Conservation (phyloP, 1,284 basidiomycete genomes). For the Moniliophthora roreri region DNA sequence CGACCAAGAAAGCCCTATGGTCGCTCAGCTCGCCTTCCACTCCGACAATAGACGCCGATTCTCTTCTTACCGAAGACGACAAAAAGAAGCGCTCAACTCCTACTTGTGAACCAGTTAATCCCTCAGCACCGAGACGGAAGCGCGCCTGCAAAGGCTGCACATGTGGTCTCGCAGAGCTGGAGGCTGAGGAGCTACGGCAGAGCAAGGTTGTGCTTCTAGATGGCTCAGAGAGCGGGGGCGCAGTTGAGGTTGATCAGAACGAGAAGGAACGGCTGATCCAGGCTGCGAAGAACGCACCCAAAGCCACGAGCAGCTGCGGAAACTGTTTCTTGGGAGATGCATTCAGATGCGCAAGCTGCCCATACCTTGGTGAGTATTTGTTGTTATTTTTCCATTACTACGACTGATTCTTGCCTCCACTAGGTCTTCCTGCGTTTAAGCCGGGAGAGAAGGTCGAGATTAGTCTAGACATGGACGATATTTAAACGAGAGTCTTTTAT, state of each 20-base stretch:
- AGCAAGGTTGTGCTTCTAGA: constrained; percentile 71
- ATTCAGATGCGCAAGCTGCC: constrained; percentile 94
- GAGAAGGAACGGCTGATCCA: constrained; percentile 64
- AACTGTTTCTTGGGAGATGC: constrained; percentile 98
- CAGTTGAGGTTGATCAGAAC: constrained; percentile 61
- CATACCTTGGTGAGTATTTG: constrained; percentile 81
- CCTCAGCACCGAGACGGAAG: constrained; percentile 63
- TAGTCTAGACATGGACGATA: constrained; percentile 84
- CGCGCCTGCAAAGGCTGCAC: constrained; percentile 94
- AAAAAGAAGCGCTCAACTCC: constrained; percentile 60
- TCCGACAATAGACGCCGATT: constrained; percentile 65
- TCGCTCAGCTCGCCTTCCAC: constrained; percentile 41
- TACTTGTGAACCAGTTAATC: constrained; percentile 62
- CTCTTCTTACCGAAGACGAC: constrained; percentile 73
- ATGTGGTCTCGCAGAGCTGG: constrained; percentile 91
- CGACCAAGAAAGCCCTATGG: constrained; percentile 81
- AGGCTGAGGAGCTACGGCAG: constrained; percentile 70
- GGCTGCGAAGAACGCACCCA: constrained; percentile 69
- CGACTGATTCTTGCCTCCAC: constrained; percentile 11
- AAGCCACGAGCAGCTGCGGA: constrained; percentile 95
- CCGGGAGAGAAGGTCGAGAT: constrained; percentile 97
- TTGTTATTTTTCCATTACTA: constrained; percentile 8
- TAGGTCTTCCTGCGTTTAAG: constrained; percentile 95
- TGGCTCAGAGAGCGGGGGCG: constrained; percentile 51
- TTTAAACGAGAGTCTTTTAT: constrained; percentile 39